Evolutionary conservation across 768 basidiomycete genomes (phyloP).

Genomic region (Pulveroboletus sp.): DNA sequence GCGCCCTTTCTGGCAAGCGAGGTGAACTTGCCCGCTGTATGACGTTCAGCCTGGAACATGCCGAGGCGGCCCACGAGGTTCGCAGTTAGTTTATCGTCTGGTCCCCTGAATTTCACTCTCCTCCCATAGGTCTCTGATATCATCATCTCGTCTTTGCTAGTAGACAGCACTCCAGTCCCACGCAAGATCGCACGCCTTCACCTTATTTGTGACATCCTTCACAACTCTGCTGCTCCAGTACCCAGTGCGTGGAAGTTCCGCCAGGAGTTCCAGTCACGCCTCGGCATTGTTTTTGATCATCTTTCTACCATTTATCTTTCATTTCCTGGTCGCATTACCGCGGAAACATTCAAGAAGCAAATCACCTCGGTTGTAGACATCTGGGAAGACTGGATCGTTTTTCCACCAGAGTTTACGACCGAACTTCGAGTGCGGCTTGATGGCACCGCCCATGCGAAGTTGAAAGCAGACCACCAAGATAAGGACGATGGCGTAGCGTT

Average conservation of each 20-base stretch:
- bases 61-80: constrained; percentile 93
- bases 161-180: constrained; percentile 94
- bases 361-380: constrained; percentile 86
- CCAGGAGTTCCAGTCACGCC: constrained; percentile 84
- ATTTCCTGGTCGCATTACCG: constrained; percentile 93
- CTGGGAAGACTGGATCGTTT: constrained; percentile 99
- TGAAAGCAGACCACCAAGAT: constrained; percentile 26
- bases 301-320: constrained; percentile 91
- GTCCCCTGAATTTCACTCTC: constrained; percentile 1
- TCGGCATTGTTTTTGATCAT: constrained; percentile 96
- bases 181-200: constrained; percentile 93
- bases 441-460: constrained; percentile 39
- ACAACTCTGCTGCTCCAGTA: constrained; percentile 90
- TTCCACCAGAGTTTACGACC: constrained; percentile 78
- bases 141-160: constrained; percentile 81
- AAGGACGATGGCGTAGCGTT: constrained; percentile 7
- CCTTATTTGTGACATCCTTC: constrained; percentile 95
- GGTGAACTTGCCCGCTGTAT: constrained; percentile 93
- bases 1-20: constrained; percentile 77
- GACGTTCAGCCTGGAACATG: constrained; percentile 96
- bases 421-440: constrained; percentile 74
- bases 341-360: constrained; percentile 93
- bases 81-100: constrained; percentile 5
- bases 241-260: constrained; percentile 98
- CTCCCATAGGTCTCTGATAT: constrained; percentile 74